Percentiles rank a stretch among this genome's conserved stretches.
These are phyloP conservation scores for Nakaseomyces uthaithaninus DNA, from an alignment of 1,139 yeast species.

Conservation along the genomic window DNA sequence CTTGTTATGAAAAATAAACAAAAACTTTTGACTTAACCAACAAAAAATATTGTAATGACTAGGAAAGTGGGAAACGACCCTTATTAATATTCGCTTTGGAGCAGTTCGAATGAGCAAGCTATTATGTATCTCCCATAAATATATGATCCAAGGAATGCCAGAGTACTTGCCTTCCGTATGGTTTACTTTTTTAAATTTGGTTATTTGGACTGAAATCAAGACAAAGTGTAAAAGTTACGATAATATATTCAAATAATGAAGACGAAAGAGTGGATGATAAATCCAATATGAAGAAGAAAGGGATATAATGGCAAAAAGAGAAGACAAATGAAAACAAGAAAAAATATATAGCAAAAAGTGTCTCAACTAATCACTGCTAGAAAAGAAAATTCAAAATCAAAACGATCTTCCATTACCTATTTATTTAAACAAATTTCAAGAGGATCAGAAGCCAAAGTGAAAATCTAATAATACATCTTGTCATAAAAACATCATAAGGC, in stretches of 20 bases:
- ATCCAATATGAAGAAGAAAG: no score
- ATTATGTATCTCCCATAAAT: neutral
- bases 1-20: no score
- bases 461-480: conserved; percentile 1
- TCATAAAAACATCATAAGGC: neutral
- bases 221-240: neutral
- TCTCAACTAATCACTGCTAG: conserved; percentile 3
- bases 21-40: no score
- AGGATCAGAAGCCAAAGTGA: neutral
- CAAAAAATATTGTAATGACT: no score
- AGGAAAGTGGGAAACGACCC: neutral
- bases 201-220: no score
- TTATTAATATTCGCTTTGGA: neutral
- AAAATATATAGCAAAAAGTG: neutral
- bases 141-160: no score
- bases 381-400: neutral
- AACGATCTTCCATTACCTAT: conserved; percentile 3
- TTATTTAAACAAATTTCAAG: neutral
- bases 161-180: no score
- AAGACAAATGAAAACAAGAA: neutral
- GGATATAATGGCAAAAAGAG: no score
- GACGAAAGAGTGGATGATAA: no score
- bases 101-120: neutral
- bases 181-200: no score
- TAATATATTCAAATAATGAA: neutral